Evolutionary conservation across 805 yeast species (phyloP).

Genomic region (Candida cerambycidarum): DNA sequence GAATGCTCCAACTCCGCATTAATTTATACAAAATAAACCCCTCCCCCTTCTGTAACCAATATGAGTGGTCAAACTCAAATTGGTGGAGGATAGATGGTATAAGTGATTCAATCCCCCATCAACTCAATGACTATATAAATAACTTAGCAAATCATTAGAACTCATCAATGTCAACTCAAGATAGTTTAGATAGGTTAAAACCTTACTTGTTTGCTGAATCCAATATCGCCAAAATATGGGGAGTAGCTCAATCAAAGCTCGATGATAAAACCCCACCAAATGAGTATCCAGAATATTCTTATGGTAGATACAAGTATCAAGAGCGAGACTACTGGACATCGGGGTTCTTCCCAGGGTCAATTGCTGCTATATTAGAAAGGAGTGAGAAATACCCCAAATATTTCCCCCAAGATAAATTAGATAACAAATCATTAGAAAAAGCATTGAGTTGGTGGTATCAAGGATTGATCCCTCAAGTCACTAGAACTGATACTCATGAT

Average conservation of each 20-base stretch:
- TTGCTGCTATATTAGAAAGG: conserved; percentile 14
- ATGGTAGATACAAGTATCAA: conserved; percentile 12
- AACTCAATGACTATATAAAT: too few relatives aligned
- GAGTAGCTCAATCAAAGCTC: conserved; percentile 12
- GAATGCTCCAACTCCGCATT: too few relatives aligned
- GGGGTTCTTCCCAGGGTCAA: conserved; percentile 18
- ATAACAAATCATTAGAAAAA: too few relatives aligned
- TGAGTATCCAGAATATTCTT: conserved; percentile 15
- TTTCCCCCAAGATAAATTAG: conserved; percentile 9
- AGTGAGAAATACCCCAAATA: conserved; percentile 12
- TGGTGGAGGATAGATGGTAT: too few relatives aligned
- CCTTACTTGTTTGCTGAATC: too few relatives aligned
- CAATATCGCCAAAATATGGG: conserved; percentile 17
- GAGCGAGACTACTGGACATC: conserved; percentile 16
- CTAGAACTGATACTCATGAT: conserved; percentile 27
- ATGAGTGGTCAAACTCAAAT: too few relatives aligned
- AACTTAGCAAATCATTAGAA: too few relatives aligned
- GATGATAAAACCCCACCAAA: conserved; percentile 11
- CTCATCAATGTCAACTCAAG: too few relatives aligned
- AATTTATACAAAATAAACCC: too few relatives aligned
- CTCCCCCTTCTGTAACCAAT: too few relatives aligned
- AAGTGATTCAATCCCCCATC: too few relatives aligned
- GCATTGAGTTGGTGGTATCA: conserved; percentile 19
- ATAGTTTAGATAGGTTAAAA: too few relatives aligned
- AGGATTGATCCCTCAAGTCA: conserved; percentile 8